Evolutionary conservation across 192 early-diverging fungal genomes (phyloP), one percentile per base, ranked within the genome.

Genomic region (Jimgerdemannia flammicorona): DNA sequence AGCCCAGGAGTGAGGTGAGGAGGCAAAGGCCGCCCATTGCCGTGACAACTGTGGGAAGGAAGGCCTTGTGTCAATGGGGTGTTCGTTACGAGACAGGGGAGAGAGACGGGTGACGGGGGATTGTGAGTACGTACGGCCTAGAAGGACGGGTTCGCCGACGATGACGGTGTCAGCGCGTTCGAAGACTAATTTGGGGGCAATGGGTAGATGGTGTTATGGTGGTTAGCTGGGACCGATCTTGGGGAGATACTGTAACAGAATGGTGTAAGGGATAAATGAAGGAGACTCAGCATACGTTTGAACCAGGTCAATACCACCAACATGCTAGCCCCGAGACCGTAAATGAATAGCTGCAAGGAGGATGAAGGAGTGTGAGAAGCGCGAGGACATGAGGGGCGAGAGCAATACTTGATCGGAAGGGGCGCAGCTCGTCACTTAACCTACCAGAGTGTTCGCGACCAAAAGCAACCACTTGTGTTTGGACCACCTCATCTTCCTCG

Each of bases 381-480:
- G 8, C n/a, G n/a, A n/a, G n/a, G n/a, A n/a, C n/a, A n/a, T n/a
- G n/a, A n/a, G n/a, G n/a, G n/a, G n/a, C n/a, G n/a, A n/a, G n/a
- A n/a, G n/a, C 18, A 39, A 74, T 14, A 20, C 18, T n/a, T 19
- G 7, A 44, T 43, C 42, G 18, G 14, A 63, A 29, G 29, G 29
- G 29, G 29, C 29, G 29, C 29, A 29, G 29, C 29, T 29, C 29
- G 29, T 29, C 29, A 29, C 29, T 1, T 1, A 29, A 7, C 79
- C 75, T 81, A 87, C 85, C 39, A 85, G n/a, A 10, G 80, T 85
- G 49, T 87, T 87, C 3, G 86, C 72, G 29, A 85, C 17, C 4
- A 87, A 77, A 9, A 87, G 59, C 59, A 80, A 72, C 71, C 79
- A 75, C 29, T 87, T 87, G 44, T 85, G 84, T 8, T 70, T 49